Base-by-base conservation (phyloP, 1,139 yeast genomes). In the Williopsis jadinii region DNA sequence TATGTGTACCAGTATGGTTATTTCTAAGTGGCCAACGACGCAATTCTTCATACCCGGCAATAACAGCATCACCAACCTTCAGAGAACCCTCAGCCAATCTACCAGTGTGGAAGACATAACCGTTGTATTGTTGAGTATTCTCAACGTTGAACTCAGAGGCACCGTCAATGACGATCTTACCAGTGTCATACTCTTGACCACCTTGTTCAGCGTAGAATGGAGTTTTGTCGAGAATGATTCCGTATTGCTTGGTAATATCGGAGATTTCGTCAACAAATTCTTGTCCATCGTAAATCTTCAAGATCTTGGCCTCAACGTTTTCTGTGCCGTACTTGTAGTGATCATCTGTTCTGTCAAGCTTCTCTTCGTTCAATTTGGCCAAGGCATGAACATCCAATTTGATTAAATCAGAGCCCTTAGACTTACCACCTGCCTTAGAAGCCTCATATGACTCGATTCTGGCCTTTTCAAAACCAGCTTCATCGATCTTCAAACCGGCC, bases 121-220 rank as follows among this genome's bases (percentile, higher is more conserved):
- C 98, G 49, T 84, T 97, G 59, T 88, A 92, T 38, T 73, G 73
- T 68, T 94, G 98, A 39, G 88, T 97, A 58, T 92, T 88, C 51
- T 82, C 82, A 46, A 92, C 97, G 46, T 77, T 79, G 64, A 92
- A 92, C 63, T 90, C 97, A 44, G 88, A 71, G 53, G 68, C 69
- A 40, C 95, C 97, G 58, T 88, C 97, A 56, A 87, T 79, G 39
- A 88, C 92, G 51, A 92, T 71, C 63, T 78, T 84, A 66, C 99
- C 99, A 36, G 95, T 84, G 62, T 92, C 99, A 60, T 75, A 84
- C 65, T 87, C 97, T 71, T 92, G 99, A 59, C 99, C 99, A 77
- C 99, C 99, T 67, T 86, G 95, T 68, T 92, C 99, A 39, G 98
- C 97, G 60, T 92, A 92, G 67, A 92, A 87, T 60, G 95, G 94